Conservation (phyloP, 2,329 filamentous ascomycete genomes). For the Fusarium oxysporum region DNA sequence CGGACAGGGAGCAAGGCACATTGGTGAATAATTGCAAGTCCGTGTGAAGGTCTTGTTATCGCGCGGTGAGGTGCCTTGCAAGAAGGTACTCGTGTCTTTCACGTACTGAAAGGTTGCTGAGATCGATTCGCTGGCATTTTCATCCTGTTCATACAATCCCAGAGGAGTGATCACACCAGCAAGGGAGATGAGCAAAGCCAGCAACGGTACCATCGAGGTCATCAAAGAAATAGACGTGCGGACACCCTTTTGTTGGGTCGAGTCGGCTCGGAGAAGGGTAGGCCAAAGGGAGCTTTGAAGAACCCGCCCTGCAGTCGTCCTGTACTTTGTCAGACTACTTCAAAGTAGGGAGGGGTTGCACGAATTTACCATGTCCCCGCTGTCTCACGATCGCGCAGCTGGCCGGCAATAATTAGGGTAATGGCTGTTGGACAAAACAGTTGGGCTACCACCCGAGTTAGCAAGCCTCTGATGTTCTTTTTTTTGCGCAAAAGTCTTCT, state of each 20-base stretch:
- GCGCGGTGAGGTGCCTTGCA: constrained; percentile 53
- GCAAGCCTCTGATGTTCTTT: background rate
- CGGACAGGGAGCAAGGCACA: constrained; percentile 41
- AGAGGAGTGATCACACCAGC: constrained; percentile 60
- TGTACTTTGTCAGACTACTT: background rate
- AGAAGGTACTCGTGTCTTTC: constrained; percentile 52
- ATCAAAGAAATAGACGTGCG: constrained; percentile 35
- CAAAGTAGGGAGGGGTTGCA: too few relatives aligned
- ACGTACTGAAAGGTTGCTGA: constrained; percentile 51
- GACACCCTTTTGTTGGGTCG: constrained; percentile 48
- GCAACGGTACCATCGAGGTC: constrained; percentile 38
- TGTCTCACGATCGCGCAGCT: constrained; percentile 52
- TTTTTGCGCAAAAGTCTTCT: background rate
- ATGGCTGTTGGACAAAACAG: constrained; percentile 52
- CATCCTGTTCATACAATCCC: constrained; percentile 55
- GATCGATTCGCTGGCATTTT: background rate
- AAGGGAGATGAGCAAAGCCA: constrained; percentile 51
- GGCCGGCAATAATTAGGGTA: constrained; percentile 50
- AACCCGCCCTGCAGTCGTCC: constrained; percentile 36
- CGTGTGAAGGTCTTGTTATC: constrained; percentile 31
- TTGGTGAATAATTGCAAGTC: constrained; percentile 44
- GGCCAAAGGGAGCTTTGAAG: constrained; percentile 58
- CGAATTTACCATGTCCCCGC: constrained; percentile 52
- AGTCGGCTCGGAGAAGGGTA: constrained; percentile 53
- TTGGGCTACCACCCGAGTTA: constrained; percentile 47